Percentiles rank a stretch among this genome's conserved stretches.
Conservation (phyloP, 139 green algal species). For the Picochlorum sp. region DNA sequence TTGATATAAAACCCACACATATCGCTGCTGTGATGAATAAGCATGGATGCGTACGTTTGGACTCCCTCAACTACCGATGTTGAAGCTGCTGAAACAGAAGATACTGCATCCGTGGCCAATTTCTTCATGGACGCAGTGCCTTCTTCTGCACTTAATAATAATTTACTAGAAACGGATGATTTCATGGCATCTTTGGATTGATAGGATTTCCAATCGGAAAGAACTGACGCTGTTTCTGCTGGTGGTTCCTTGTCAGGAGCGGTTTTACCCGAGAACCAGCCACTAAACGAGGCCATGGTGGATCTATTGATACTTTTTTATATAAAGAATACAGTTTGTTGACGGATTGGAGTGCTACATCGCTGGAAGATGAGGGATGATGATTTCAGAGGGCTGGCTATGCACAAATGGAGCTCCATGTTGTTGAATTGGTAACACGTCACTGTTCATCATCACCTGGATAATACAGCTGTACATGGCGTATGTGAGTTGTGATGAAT, state of each 20-base stretch:
- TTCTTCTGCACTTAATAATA: constrained; percentile 29
- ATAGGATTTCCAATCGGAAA: constrained; percentile 47
- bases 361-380: too few relatives aligned
- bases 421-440: too few relatives aligned
- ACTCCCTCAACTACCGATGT: constrained; percentile 3
- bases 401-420: too few relatives aligned
- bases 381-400: too few relatives aligned
- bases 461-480: too few relatives aligned
- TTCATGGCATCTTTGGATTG: neutral
- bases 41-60: neutral
- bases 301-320: neutral
- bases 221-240: constrained; percentile 14
- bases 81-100: constrained; percentile 2
- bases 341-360: too few relatives aligned
- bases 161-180: constrained; percentile 8
- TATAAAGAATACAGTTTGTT: too few relatives aligned
- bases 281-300: constrained; percentile 19
- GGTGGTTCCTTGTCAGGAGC: constrained; percentile 23
- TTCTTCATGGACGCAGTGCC: constrained; percentile 6
- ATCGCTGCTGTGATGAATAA: neutral
- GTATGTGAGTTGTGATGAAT: too few relatives aligned
- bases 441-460: too few relatives aligned
- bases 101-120: neutral
- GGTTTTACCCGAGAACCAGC: constrained; percentile 12
- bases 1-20: neutral